Evolutionary conservation across 2,329 filamentous ascomycete genomes (phyloP).

Genomic region (Zasmidium citrigriseum): DNA sequence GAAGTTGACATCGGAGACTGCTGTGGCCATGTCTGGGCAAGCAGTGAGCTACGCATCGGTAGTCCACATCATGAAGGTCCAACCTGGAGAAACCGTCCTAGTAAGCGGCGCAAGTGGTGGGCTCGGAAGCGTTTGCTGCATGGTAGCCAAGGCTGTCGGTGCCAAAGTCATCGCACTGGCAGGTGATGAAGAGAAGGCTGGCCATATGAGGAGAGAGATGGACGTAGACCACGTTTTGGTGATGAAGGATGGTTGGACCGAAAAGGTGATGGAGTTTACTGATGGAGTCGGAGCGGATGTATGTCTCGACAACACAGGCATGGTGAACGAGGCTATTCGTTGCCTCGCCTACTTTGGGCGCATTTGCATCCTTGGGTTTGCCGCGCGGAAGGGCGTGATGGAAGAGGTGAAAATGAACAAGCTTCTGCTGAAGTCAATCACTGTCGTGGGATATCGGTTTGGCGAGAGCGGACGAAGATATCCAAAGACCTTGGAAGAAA

Average conservation of each 20-base stretch:
- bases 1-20: conserved; percentile 49
- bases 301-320: conserved; percentile 60
- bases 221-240: conserved; percentile 38
- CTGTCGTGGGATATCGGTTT: conserved; percentile 59
- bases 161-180: conserved; percentile 57
- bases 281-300: conserved; percentile 55
- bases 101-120: conserved; percentile 59
- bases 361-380: conserved; percentile 61
- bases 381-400: conserved; percentile 54
- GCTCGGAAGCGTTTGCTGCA: conserved; percentile 57
- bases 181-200: conserved; percentile 49
- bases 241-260: conserved; percentile 53
- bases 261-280: conserved; percentile 52
- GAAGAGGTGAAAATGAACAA: conserved; percentile 58
- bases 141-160: conserved; percentile 56
- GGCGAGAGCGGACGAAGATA: conserved; percentile 57
- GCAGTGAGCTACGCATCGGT: conserved; percentile 58
- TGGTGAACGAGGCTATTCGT: conserved; percentile 54
- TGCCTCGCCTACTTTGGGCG: conserved; percentile 57
- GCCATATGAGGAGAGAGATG: conserved; percentile 29
- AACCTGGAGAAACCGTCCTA: conserved; percentile 53
- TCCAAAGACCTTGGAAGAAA: conserved; percentile 48
- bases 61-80: conserved; percentile 43
- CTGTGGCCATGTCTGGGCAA: conserved; percentile 56
- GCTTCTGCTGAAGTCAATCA: conserved; percentile 55